phyloP scores from a whole-genome alignment of 306 rosid genomes.

The Crataegus laevigata region DNA sequence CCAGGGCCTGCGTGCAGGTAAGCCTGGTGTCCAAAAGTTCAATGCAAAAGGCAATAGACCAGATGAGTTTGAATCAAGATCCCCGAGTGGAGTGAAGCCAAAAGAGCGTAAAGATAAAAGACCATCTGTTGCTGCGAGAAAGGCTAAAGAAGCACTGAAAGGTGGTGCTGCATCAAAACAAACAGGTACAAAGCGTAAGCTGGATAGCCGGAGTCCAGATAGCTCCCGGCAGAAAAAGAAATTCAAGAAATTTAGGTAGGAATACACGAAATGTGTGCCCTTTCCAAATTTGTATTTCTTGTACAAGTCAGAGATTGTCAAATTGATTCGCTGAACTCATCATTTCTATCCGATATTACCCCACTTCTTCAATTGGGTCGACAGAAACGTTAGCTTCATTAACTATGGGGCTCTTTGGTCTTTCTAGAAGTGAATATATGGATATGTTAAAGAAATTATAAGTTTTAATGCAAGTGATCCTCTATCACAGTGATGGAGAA shows the following conservation, averaged over 20 bases:
- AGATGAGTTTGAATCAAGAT: slow-evolving; percentile 6
- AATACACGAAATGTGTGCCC: neutral
- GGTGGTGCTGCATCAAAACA: slow-evolving; percentile 40
- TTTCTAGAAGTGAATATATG: too few species aligned
- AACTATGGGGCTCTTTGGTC: too few species aligned
- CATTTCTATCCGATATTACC: too few species aligned
- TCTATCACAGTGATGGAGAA: too few species aligned
- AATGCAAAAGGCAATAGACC: slow-evolving; percentile 8
- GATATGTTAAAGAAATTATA: too few species aligned
- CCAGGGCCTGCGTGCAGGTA: slow-evolving; percentile 82
- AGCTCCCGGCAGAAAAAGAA: slow-evolving; percentile 39
- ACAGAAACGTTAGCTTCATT: too few species aligned
- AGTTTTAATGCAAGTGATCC: too few species aligned
- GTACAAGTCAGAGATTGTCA: neutral
- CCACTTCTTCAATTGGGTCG: too few species aligned
- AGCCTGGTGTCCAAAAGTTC: slow-evolving; percentile 41
- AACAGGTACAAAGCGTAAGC: slow-evolving; percentile 70
- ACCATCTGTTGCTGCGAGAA: slow-evolving; percentile 83
- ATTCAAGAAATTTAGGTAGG: slow-evolving; percentile 49
- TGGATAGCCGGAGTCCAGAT: slow-evolving; percentile 68
- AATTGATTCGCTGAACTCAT: neutral
- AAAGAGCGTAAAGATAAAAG: slow-evolving; percentile 49
- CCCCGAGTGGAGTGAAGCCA: slow-evolving; percentile 28
- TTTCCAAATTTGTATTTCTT: neutral
- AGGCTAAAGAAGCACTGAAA: slow-evolving; percentile 32